Base-by-base conservation (phyloP, 1,284 basidiomycete species). In the Cutaneotrichosporon sp. region DNA sequence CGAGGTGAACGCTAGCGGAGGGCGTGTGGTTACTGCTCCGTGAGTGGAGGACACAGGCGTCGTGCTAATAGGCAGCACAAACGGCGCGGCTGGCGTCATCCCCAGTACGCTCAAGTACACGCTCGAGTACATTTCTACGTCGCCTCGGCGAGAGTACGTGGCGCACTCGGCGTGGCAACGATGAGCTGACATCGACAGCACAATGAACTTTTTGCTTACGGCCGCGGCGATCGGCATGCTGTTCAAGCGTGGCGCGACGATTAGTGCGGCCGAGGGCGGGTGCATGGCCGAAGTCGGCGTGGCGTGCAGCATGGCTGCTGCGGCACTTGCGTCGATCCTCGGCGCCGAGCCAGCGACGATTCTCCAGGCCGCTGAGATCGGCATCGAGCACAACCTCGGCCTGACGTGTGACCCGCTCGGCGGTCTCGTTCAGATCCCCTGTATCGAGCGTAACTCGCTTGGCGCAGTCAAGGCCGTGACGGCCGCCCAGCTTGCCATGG, bases 221-320 rank as follows among this genome's bases (percentile, higher is more conserved):
- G 87, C 90, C 43, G 79, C 87, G 0, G 91, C 92, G 2, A 77
- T 97, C 51, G 92, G 92, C 4, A 97, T 97, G 94, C 78, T 97
- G 17, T 97, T 94, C 80, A 97, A 97, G 72, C 83, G 93, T 51
- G 93, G 93, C 20, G 93, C 91, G 51, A 97, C 93, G 1, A 97
- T 97, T 47, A 89, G 86, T 40, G 94, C 93, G 9, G 93, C 94
- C 0, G 93, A 97, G 73, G 91, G 90, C 38, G 90, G 76, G 13
- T 78, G 77, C 56, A 77, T 78, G 77, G 77, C 71, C 9, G 75
- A 76, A 54, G 75, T 77, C 17, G 76, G 76, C 5, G 72, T 74
- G 10, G 72, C 72, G 2, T 67, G 66, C 46, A 64, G 63, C 9
- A 74, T 74, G 72, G 66, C 68, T 12, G 87, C 86, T 42, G 92